Percentiles rank a stretch among this genome's conserved stretches.
Conservation (phyloP, 164 flowering plant genomes). For the Vitis vinifera region ASM3070453v1 NC_081816.1:4782001-4782500, state of each 20-base stretch:
- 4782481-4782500: neutral
- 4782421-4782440: constrained; percentile 1
- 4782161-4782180: constrained; percentile 41
- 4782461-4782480: neutral
- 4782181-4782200: constrained; percentile 26
- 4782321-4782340: constrained; percentile 72
- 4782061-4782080: neutral
- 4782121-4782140: constrained; percentile 41
- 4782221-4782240: constrained; percentile 35
- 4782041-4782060: neutral
- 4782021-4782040: neutral
- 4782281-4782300: constrained; percentile 29
- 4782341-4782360: constrained; percentile 2
- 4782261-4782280: constrained; percentile 24
- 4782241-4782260: constrained; percentile 37
- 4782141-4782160: constrained; percentile 31
- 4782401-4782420: too few relatives aligned
- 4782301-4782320: constrained; percentile 67
- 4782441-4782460: neutral
- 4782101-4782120: neutral
- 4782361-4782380: neutral
- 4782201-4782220: constrained; percentile 24
- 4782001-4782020: constrained; percentile 51
- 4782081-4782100: neutral
- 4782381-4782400: too few relatives aligned